Evolutionary conservation across 441 rosid genomes (phyloP), one percentile per base, ranked within the genome.

Genomic region (Gossypium gossypioides): DNA sequence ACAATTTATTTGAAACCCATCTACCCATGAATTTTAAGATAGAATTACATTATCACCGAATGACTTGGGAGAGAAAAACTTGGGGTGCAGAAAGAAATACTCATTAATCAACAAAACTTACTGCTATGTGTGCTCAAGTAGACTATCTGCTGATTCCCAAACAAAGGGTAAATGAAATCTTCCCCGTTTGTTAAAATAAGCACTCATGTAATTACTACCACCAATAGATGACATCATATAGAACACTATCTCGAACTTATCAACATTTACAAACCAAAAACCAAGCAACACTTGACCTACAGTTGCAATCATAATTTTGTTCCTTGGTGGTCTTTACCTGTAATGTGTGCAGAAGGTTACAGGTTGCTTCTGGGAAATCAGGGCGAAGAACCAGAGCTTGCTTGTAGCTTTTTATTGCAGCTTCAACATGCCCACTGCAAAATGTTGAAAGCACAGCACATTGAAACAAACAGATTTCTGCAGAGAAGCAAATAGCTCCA

Each of bases 321-420:
- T 25, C 63, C 40, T n/a, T 60, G 44, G n/a, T 16, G 25, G 13
- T 34, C 50, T 18, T 62, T 87, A 92, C 99, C 93, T 92, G 97
- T 60, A 95, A 77, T n/a, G 99, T 91, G 76, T 95, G 99, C 58
- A 95, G 83, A 80, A 95, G 97, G 77, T 95, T 95, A 82, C 99
- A 95, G 9, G 97, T 95, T 46, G 99, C 99, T 83, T 95, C 99
- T 63, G 99, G 99, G 66, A 95, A 95, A 76, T 92, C 98, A 13
- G 98, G 83, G 55, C 99, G 89, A 74, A 92, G 83, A 55, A 61
- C 61, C 77, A 95, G 77, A 42, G 99, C 99, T 78, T 95, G 96
- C 77, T 85, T 88, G 76, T 95, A 95, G 84, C 96, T 95, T 71
- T 94, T 89, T 70, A 95, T 82, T 75, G 99, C 99, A 76, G 95